These are phyloP conservation scores for Fusarium zealandicum DNA, from an alignment of 2,329 filamentous ascomycete species.

Conservation along the genomic window DNA sequence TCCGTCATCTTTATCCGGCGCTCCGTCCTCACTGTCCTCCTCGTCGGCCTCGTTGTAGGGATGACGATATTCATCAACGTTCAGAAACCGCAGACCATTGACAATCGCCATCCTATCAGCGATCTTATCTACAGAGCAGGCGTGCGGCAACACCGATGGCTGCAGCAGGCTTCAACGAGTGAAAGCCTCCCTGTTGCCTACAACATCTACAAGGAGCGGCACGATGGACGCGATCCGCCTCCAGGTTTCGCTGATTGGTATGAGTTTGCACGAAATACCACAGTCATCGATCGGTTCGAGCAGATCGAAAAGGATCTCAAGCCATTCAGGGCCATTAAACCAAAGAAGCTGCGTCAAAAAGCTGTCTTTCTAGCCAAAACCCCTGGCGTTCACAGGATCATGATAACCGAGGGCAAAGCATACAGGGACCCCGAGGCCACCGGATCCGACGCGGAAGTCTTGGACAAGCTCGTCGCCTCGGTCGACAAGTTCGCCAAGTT, in stretches of 20 bases:
- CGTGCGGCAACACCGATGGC: constrained; percentile 58
- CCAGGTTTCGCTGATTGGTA: constrained; percentile 88
- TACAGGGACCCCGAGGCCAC: constrained; percentile 47
- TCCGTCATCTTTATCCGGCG: constrained; percentile 54
- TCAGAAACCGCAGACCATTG: constrained; percentile 41
- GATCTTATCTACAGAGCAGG: constrained; percentile 58
- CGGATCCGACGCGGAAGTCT: constrained; percentile 44
- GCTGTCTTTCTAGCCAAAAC: constrained; percentile 51
- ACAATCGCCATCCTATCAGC: constrained; percentile 54
- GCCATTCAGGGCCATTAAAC: constrained; percentile 79
- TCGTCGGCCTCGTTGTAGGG: constrained; percentile 48
- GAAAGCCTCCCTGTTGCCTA: constrained; percentile 56
- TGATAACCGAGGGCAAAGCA: constrained; percentile 71
- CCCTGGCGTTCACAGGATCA: constrained; percentile 56
- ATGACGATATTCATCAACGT: constrained; percentile 49
- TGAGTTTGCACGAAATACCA: constrained; percentile 74
- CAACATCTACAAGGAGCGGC: constrained; percentile 57
- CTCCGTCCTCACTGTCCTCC: constrained; percentile 48
- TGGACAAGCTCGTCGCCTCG: constrained; percentile 66
- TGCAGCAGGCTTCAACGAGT: constrained; percentile 56
- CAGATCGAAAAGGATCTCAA: constrained; percentile 77
- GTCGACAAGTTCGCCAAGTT: constrained; percentile 74
- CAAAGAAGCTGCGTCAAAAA: constrained; percentile 70
- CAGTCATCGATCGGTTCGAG: constrained; percentile 81
- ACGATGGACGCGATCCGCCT: constrained; percentile 74